phyloP scores from a whole-genome alignment of 257 asterid species.

The Primulina tabacum region DNA sequence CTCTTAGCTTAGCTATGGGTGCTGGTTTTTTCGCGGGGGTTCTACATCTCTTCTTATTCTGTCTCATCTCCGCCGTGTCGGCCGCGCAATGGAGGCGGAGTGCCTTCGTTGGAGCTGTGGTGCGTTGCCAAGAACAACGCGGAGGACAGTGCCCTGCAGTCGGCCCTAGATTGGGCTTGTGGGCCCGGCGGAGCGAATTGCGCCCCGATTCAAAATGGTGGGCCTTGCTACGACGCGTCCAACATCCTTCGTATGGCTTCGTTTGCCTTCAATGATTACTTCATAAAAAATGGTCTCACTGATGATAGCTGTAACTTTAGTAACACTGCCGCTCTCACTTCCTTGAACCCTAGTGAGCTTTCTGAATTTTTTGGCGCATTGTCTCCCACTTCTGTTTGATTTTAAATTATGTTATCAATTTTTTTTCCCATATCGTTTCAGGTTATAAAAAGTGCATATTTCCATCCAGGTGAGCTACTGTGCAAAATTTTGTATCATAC shows the following conservation, averaged over 20 bases:
- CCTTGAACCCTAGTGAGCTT: constrained; percentile 73
- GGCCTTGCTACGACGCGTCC: constrained; percentile 74
- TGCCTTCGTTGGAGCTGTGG: constrained; percentile 59
- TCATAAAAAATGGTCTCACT: constrained; percentile 44
- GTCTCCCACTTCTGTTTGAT: background rate
- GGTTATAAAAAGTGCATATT: constrained; percentile 65
- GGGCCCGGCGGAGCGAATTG: constrained; percentile 81
- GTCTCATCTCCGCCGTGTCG: constrained; percentile 23
- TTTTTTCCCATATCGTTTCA: constrained; percentile 29
- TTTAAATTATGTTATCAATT: background rate
- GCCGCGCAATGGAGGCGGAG: constrained; percentile 45
- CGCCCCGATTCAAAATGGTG: constrained; percentile 65
- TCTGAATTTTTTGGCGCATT: background rate
- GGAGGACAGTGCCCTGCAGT: constrained; percentile 64
- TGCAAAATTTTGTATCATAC: background rate
- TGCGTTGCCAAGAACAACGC: constrained; percentile 96
- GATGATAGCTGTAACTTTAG: constrained; percentile 60
- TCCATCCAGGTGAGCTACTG: constrained; percentile 61
- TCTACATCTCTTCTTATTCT: constrained; percentile 15
- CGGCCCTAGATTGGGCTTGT: constrained; percentile 85
- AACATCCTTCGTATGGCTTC: constrained; percentile 77
- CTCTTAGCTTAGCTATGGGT: constrained; percentile 22
- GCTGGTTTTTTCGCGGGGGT: constrained; percentile 22
- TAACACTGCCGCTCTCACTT: constrained; percentile 69
- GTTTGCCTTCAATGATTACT: constrained; percentile 78